Evolutionary conservation across 345 rosid species (phyloP).

Genomic region (Corchorus olitorius): DNA sequence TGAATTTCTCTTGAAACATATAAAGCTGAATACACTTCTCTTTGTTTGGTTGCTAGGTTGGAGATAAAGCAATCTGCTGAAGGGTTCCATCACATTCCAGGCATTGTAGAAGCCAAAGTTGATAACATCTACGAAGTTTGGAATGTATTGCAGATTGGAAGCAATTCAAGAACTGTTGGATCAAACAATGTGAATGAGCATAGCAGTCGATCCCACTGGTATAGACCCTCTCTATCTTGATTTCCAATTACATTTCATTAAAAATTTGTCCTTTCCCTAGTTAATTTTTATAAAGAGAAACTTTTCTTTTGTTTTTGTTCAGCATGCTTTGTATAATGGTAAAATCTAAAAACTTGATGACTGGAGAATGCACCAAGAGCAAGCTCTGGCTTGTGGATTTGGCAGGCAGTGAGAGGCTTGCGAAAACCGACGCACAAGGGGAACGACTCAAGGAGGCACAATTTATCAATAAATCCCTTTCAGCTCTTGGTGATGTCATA

Average conservation of each 20-base stretch:
- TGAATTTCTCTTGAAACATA: slow-evolving; percentile 14
- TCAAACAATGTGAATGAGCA: slow-evolving; percentile 96
- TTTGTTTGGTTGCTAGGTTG: slow-evolving; percentile 51
- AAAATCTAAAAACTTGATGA: slow-evolving; percentile 76
- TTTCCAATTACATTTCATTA: slow-evolving; percentile 10
- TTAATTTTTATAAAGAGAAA: not conserved
- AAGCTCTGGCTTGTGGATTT: slow-evolving; percentile 98
- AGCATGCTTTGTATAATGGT: slow-evolving; percentile 96
- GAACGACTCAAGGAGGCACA: slow-evolving; percentile 97
- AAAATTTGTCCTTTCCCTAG: not conserved
- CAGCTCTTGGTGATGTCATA: slow-evolving; percentile 95
- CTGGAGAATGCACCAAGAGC: slow-evolving; percentile 90
- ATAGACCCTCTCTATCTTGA: slow-evolving; percentile 21
- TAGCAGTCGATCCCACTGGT: slow-evolving; percentile 99
- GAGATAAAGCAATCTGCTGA: slow-evolving; percentile 89
- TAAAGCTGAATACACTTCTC: not conserved
- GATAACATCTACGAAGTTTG: slow-evolving; percentile 74
- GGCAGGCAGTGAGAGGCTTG: slow-evolving; percentile 98
- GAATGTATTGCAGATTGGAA: slow-evolving; percentile 87
- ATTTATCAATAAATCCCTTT: slow-evolving; percentile 86
- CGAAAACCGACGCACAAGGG: slow-evolving; percentile 88
- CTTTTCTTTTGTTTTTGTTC: slow-evolving; percentile 31
- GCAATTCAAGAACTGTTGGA: slow-evolving; percentile 94
- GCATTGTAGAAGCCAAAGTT: slow-evolving; percentile 83
- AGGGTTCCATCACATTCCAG: slow-evolving; percentile 86